Percentiles rank a stretch among this genome's conserved stretches.
Conservation (phyloP, 495 filamentous ascomycete species). For the Aspergillus conjunctus region DNA sequence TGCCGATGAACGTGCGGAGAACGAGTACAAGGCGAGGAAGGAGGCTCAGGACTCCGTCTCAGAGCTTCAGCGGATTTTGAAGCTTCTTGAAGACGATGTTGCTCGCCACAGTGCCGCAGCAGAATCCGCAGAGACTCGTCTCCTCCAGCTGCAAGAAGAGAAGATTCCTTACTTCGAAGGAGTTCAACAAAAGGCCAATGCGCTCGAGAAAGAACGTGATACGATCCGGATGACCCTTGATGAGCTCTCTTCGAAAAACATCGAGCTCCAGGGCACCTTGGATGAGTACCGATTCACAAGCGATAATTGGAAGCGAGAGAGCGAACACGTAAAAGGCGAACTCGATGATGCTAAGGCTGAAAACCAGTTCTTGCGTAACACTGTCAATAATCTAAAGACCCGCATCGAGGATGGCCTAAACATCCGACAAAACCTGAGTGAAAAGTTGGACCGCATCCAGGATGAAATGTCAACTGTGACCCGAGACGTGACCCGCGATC, state of each 20-base stretch:
- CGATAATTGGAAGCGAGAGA: conserved; percentile 55
- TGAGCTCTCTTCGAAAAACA: conserved; percentile 61
- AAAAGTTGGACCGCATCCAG: conserved; percentile 79
- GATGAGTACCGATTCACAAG: conserved; percentile 63
- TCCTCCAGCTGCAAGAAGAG: conserved; percentile 56
- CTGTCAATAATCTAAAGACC: conserved; percentile 65
- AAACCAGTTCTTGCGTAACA: conserved; percentile 62
- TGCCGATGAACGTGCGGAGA: conserved; percentile 53
- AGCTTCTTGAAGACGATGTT: conserved; percentile 73
- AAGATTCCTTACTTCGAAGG: conserved; percentile 53
- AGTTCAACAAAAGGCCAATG: conserved; percentile 58
- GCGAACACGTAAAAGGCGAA: conserved; percentile 48
- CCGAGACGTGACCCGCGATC: conserved; percentile 75
- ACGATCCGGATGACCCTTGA: conserved; percentile 65
- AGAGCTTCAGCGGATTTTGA: conserved; percentile 69
- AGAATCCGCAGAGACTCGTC: conserved; percentile 62
- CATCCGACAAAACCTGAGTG: conserved; percentile 73
- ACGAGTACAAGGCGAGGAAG: conserved; percentile 65
- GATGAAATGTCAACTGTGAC: conserved; percentile 80
- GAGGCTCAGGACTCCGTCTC: conserved; percentile 72
- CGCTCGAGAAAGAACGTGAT: conserved; percentile 64
- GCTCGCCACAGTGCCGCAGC: conserved; percentile 67
- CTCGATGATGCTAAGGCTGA: conserved; percentile 56
- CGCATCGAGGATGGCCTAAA: conserved; percentile 85
- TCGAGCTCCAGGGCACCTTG: conserved; percentile 57